Base-by-base conservation (phyloP, 148 eudicot genomes). In the Drosera capensis region DNA sequence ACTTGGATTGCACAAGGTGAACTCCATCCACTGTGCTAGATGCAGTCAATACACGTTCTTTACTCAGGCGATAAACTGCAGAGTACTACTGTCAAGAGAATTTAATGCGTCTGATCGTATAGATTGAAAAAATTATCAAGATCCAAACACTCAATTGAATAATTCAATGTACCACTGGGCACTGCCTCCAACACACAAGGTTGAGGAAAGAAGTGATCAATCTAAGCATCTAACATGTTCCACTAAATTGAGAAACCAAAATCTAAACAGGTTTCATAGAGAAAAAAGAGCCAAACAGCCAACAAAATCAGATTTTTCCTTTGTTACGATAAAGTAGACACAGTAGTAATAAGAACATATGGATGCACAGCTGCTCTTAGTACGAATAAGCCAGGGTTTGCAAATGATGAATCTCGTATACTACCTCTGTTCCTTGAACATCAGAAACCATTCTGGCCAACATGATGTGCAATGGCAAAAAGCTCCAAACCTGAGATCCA, bases 51-150 rank as follows among this genome's bases (percentile, higher is more conserved):
- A 65, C 52, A 43, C 72, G 74, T 54, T 64, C 76, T 58, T 71
- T 74, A 47, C 62, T 70, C 52, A 78, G 80, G 61, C 60, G 80
- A 63, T 73, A 90, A 66, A 80, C 78, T 65, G 78, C 80, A 65
- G 82, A 71, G 66, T 61, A 59, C 93, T 90, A 80, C 71, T 51
- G 68, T 52, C 65, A 63, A 58, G 63, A 56, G 36, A 53, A 56
- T 68, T 72, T 68, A 67, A 56, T 36, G 23, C 20, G 54, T n/a
- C n/a, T n/a, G n/a, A n/a, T n/a, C n/a, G n/a, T n/a, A n/a, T n/a
- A n/a, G n/a, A n/a, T n/a, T n/a, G n/a, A n/a, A n/a, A n/a, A n/a
- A n/a, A n/a, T n/a, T n/a, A n/a, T n/a, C n/a, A n/a, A n/a, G n/a
- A n/a, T n/a, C n/a, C n/a, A n/a, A n/a, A n/a, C n/a, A n/a, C n/a